Evolutionary conservation across 495 filamentous ascomycete species (phyloP), one percentile per base, ranked within the genome.

Genomic region (Letharia columbiana): DNA sequence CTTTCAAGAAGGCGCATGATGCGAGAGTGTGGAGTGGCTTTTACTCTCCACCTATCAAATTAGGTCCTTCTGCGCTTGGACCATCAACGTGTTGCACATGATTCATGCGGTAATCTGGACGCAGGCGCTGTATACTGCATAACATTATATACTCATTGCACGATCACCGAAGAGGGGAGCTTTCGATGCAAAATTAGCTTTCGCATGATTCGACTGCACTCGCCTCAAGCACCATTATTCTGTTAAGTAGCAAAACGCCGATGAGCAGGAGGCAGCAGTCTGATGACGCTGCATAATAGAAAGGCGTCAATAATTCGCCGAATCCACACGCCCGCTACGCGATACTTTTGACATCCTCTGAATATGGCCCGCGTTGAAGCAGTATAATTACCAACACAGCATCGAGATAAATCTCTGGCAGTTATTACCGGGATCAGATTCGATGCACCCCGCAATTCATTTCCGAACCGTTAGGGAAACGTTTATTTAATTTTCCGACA

Each of bases 401-500:
- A 35, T n/a, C 10, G 7, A 57, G 33, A 20, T 6, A 57, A 57
- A 20, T 57, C 54, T 57, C 11, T 37, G 54, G 54, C 33, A 35
- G 15, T 10, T 37, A 57, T 57, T 56, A 18, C 15, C 11, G 31
- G 52, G 35, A 9, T 10, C 9, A 37, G 47, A 40, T 31, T 42
- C 11, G 44, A n/a, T 15, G 28, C 17, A 42, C 50, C 50, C 63
- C 52, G 63, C 63, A 64, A 31, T 28, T 44, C 47, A 42, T 33
- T 18, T 64, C 20, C 37, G 12, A 56, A 35, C 45, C 45, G 60
- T 64, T 20, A 10, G 8, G 7, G 11, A 3, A 35, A 35, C 17
- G 54, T 35, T 18, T 20, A 57, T 57, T 64, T 31, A n/a, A 59
- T 45, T 28, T 64, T 59, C 50, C 63, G 63, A 52, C 39, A 28